Base-by-base conservation (phyloP, 2,329 filamentous ascomycete species). In the Ophiobolus disseminans region DNA sequence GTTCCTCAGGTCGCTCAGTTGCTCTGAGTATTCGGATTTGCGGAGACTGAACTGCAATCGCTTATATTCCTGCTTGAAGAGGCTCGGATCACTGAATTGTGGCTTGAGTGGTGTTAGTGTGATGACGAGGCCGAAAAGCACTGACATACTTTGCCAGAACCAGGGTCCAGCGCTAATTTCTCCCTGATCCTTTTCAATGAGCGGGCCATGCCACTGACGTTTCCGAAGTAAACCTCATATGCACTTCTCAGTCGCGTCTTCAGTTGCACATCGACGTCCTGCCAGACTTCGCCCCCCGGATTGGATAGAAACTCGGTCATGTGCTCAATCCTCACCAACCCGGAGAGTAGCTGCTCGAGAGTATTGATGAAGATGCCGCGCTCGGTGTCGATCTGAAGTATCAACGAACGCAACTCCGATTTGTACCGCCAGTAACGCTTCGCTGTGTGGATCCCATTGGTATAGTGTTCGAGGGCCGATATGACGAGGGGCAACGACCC, bases 401-500 rank as follows among this genome's bases (percentile, higher is more conserved):
- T 53, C 11, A 71, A 37, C 0, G 32, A 45, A 3, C 45, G 50
- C 13, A 72, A 31, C n/a, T 63, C 58, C 3, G 26, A 36, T 38
- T 63, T 54, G 39, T 60, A 62, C 25, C 53, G 37, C 48, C 58
- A 55, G 17, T 54, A 62, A 19, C 55, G 54, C 35, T 62, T 66
- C 34, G 66, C 63, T 2, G 57, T 65, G 9, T 46, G 44, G n/a
- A 60, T 55, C 1, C 63, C 63, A 19, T 67, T 52, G 2, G 53
- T 53, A 42, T 71, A 72, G 37, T 61, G 56, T 39, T 71, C 59
- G 4, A 73, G 26, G 7, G 63, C 61, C 16, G 53, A 39, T 11
- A 73, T 60, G 32, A 69, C 37, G 23, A 73, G 42, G 6, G 69
- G 70, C 40, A 70, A 53, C 17, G 62, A 46, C 4, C 61, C 66